Conservation (phyloP, 176 grass and related monocot species). For the Rhynchospora tenuis region DNA sequence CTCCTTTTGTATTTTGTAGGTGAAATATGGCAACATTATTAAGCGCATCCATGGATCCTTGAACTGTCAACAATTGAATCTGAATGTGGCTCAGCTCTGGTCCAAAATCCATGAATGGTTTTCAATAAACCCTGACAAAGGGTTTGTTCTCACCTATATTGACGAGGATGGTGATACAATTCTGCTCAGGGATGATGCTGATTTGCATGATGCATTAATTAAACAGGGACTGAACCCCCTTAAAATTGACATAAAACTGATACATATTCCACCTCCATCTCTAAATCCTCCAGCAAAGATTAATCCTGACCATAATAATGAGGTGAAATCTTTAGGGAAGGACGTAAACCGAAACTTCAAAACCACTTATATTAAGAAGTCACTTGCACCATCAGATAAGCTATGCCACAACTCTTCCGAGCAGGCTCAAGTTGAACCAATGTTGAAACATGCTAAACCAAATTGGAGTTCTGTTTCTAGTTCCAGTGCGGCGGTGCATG, state of each 20-base stretch:
- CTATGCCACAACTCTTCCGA: constrained; percentile 19
- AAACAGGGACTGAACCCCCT: constrained; percentile 67
- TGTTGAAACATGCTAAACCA: background rate
- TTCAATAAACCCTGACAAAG: constrained; percentile 36
- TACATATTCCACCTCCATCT: constrained; percentile 12
- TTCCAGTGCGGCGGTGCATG: too few relatives aligned
- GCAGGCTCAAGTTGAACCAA: background rate
- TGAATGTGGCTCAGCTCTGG: constrained; percentile 23
- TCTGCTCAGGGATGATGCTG: constrained; percentile 57
- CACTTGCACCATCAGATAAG: constrained; percentile 22
- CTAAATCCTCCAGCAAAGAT: too few relatives aligned
- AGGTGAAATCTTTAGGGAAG: constrained; percentile 31
- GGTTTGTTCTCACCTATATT: constrained; percentile 61
- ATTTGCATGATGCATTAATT: constrained; percentile 62
- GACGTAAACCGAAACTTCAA: constrained; percentile 38
- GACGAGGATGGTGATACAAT: constrained; percentile 68
- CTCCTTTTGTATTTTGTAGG: constrained; percentile 25
- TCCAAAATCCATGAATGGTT: constrained; percentile 40
- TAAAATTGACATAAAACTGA: constrained; percentile 53
- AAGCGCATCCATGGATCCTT: constrained; percentile 50
- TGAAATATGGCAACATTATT: constrained; percentile 50
- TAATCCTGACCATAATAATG: background rate
- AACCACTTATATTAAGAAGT: too few relatives aligned
- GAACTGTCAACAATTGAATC: constrained; percentile 28
- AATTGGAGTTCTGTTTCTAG: too few relatives aligned